Base-by-base conservation (phyloP, 2,329 filamentous ascomycete species). In the Blumeria hordei region DNA sequence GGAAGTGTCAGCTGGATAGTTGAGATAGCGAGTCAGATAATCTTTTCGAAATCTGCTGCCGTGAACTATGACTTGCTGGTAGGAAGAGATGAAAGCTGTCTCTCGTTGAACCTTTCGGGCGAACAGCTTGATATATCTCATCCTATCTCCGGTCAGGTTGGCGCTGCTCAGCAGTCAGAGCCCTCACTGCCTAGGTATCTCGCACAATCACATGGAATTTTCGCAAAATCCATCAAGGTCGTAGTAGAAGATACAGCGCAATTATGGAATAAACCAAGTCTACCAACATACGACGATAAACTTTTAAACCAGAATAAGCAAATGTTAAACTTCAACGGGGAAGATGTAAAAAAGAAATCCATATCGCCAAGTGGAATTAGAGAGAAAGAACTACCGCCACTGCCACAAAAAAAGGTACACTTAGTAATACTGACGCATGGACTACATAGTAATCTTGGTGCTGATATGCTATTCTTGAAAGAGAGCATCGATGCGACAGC, bases 391-490 rank as follows among this genome's bases (percentile, higher is more conserved):
- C 37, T 11, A 41, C 10, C 10, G n/a, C 10, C 10, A 41, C 11
- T 11, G 37, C 37, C 11, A n/a, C 37, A 12, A 60, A 87, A 86
- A 68, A 90, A 83, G 60, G 74, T 98, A 1, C 92, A 98, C 65
- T 71, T 98, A 44, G 92, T 98, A 28, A 74, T 98, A 36, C 69
- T 98, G 53, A 96, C 92, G 0, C 92, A 98, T 69, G 92, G 92
- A 0, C 68, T 98, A 59, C 92, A 98, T 67, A 94, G 90, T 68
- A 98, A 98, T 66, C 74, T 95, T 11, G 87, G 92, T 5, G 85
- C 88, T 21, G 92, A 98, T 66, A 94, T 98, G 92, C 72, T 98
- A 18, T 98, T 85, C 65, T 70, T 98, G 66, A 98, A 98, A 65
- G 92, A 98, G 68, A 94, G 87, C 67, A 96, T 98, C 58, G 92